Evolutionary conservation across 116 monocot species (phyloP), one percentile per base, ranked within the genome.

Genomic region (Thalassia testudinum): DNA sequence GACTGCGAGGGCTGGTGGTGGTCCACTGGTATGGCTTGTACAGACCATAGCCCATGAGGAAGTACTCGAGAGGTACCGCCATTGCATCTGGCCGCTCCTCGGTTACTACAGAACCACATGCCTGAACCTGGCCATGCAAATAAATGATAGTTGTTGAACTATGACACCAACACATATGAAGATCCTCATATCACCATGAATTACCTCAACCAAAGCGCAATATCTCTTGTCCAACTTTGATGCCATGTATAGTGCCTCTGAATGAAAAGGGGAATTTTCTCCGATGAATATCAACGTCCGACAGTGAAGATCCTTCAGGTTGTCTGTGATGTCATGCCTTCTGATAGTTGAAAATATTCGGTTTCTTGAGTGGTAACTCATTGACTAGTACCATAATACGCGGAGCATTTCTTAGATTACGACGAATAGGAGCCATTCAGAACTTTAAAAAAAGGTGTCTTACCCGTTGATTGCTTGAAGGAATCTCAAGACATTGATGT

Each of bases 41-140:
- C n/a, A 97, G 66, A 0, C 97, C 97, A 14, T 82, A 97, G 0
- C 79, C 82, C 72, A 79, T 79, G 43, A 97, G 59, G 67, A 97
- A 97, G 59, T 77, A 97, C 57, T 97, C 97, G 70, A 97, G 64
- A 0, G 89, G 89, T 54, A 97, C 78, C 49, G 85, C 66, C 89
- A 97, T 89, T 1, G 97, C 97, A 27, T 85, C 78, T 1, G 97
- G 89, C 47, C 82, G 89, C 72, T 97, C 97, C 53, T 97, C 97
- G 0, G 97, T 89, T 56, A 97, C 97, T 54, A 97, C 38, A 3
- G 97, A 97, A 4, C 97, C 97, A 42, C 97, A 97, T 25, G 77
- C 85, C 47, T 97, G 85, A 21, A 95, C 88, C 95, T 88, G 65
- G 24, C 0, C 12, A 7, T 7, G 0, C 59, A 59, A 47, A 24